These are phyloP conservation scores for Capronia epimyces DNA, from an alignment of 2,329 filamentous ascomycete species.

Conservation along the genomic window DNA sequence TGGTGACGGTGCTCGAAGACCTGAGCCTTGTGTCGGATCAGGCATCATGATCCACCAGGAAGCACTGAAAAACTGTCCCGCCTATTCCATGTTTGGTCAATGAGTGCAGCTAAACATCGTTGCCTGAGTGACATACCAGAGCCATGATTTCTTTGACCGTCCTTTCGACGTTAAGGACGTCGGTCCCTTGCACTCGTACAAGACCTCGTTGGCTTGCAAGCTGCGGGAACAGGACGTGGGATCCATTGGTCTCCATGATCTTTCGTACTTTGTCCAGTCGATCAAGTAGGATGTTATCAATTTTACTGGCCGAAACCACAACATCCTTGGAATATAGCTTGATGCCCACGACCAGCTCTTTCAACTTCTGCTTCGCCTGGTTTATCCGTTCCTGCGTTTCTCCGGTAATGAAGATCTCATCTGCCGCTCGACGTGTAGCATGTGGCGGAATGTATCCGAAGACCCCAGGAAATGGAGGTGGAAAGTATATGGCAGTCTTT, in stretches of 20 bases:
- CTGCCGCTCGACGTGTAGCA: slow-evolving; percentile 72
- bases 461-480: slow-evolving; percentile 83
- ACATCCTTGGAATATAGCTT: slow-evolving; percentile 90
- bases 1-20: slow-evolving; percentile 54
- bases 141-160: slow-evolving; percentile 95
- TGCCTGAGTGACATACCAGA: slow-evolving; percentile 54
- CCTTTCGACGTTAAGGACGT: slow-evolving; percentile 89
- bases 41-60: slow-evolving; percentile 89
- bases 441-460: slow-evolving; percentile 84
- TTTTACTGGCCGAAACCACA: slow-evolving; percentile 80
- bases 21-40: slow-evolving; percentile 56
- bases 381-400: slow-evolving; percentile 78
- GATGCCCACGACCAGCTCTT: slow-evolving; percentile 73
- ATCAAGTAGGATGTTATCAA: slow-evolving; percentile 86
- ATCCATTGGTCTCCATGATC: slow-evolving; percentile 94
- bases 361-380: slow-evolving; percentile 83
- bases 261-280: slow-evolving; percentile 94
- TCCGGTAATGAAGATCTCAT: slow-evolving; percentile 93
- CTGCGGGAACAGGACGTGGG: slow-evolving; percentile 86
- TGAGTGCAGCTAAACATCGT: slow-evolving; percentile 16
- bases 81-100: slow-evolving; percentile 47
- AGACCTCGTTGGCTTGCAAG: slow-evolving; percentile 78
- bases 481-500: slow-evolving; percentile 96
- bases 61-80: slow-evolving; percentile 94
- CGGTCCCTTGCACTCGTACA: slow-evolving; percentile 85